Evolutionary conservation across 2,329 filamentous ascomycete species (phyloP).

Genomic region (Orbilia blumenaviensis): DNA sequence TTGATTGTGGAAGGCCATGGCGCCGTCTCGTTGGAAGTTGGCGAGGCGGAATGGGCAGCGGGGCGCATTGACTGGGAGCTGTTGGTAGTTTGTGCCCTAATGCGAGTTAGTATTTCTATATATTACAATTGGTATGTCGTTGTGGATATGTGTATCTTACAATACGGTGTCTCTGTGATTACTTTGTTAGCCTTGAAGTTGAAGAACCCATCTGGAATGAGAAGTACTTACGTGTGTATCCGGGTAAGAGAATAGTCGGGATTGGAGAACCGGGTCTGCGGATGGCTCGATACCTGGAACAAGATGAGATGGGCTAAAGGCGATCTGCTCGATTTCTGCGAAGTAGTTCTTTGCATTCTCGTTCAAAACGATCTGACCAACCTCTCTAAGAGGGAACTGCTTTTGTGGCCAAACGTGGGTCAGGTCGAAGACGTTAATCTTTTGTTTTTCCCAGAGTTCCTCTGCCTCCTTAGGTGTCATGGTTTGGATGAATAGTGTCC

Average conservation of each 20-base stretch:
- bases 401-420: conserved; percentile 68
- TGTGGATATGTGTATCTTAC: conserved; percentile 5
- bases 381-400: conserved; percentile 64
- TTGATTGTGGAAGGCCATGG: conserved; percentile 74
- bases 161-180: conserved; percentile 49
- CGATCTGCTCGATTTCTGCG: conserved; percentile 74
- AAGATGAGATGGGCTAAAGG: conserved; percentile 74
- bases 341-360: conserved; percentile 71
- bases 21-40: conserved; percentile 76
- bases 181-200: neutral
- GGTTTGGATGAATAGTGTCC: conserved; percentile 67
- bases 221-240: conserved; percentile 66
- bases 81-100: conserved; percentile 69
- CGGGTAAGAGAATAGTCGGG: conserved; percentile 75
- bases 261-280: conserved; percentile 75
- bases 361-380: conserved; percentile 67
- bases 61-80: conserved; percentile 65
- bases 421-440: conserved; percentile 67
- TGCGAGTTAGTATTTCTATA: conserved; percentile 2
- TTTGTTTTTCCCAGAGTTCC: conserved; percentile 59
- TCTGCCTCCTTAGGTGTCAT: conserved; percentile 67
- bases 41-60: conserved; percentile 62
- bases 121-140: neutral
- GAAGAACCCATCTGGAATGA: neutral
- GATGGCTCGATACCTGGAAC: conserved; percentile 74